Evolutionary conservation across 495 filamentous ascomycete genomes (phyloP).

Genomic region (Amorphotheca resinae): DNA sequence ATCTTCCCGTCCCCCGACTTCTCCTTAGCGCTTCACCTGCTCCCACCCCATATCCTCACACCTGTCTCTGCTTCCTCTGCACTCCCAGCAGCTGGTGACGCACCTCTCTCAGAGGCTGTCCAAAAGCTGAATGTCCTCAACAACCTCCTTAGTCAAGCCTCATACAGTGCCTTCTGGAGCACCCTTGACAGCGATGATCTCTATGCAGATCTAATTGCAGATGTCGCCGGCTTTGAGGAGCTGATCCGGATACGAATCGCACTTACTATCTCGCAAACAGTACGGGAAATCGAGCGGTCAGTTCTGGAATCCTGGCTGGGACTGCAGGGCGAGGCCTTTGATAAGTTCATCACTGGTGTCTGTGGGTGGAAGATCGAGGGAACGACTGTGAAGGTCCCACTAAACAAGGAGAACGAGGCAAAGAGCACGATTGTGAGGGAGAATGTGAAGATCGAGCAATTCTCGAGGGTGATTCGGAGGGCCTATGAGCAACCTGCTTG

Average conservation of each 20-base stretch:
- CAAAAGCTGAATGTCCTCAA: conserved; percentile 76
- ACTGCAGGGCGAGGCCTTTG: conserved; percentile 55
- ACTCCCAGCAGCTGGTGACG: conserved; percentile 27
- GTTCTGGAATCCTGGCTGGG: conserved; percentile 84
- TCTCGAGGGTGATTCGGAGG: conserved; percentile 64
- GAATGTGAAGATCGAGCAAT: conserved; percentile 90
- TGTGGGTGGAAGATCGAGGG: conserved; percentile 74
- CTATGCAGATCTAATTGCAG: conserved; percentile 89
- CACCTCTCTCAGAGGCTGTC: conserved; percentile 65
- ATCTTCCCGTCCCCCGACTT: conserved; percentile 96
- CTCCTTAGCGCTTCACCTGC: conserved; percentile 82
- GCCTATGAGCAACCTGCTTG: conserved; percentile 83
- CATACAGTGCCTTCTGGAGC: conserved; percentile 87
- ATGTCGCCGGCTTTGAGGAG: conserved; percentile 94
- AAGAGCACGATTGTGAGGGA: conserved; percentile 93
- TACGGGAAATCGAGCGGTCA: conserved; percentile 63
- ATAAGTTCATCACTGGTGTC: conserved; percentile 69
- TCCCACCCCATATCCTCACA: conserved; percentile 59
- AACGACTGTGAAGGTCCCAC: conserved; percentile 57
- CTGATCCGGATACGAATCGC: conserved; percentile 87
- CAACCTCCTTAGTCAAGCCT: conserved; percentile 69
- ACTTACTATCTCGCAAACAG: conserved; percentile 75
- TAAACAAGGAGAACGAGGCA: conserved; percentile 97
- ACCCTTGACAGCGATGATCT: conserved; percentile 88
- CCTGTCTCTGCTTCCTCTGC: conserved; percentile 29